Conservation (phyloP, 75 land plant species). For the Selaginella moellendorffii region DNA sequence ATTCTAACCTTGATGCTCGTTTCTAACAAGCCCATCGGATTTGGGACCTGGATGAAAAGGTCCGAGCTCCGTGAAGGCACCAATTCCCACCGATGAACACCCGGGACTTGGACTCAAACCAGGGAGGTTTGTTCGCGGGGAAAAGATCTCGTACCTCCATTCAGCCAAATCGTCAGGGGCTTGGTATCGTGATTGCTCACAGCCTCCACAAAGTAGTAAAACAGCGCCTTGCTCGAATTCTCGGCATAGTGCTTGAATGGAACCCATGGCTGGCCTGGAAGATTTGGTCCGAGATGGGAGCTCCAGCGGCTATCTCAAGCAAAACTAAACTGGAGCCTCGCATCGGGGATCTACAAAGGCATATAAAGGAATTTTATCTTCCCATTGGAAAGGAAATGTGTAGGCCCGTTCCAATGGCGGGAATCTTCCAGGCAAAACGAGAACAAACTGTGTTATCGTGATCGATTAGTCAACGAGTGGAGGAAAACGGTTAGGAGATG, state of each 20-base stretch:
- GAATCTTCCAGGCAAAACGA: too few species aligned
- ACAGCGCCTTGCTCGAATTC: slow-evolving; percentile 18
- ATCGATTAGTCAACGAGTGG: too few species aligned
- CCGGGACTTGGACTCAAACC: too few species aligned
- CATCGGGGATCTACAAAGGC: too few species aligned
- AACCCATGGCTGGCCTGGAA: slow-evolving; percentile 32
- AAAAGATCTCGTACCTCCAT: slow-evolving; percentile 33
- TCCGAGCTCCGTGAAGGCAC: slow-evolving; percentile 31
- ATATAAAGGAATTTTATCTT: too few species aligned
- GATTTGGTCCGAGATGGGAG: slow-evolving; percentile 13
- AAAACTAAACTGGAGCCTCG: too few species aligned
- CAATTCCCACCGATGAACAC: slow-evolving; percentile 35
- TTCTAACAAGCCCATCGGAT: slow-evolving; percentile 10
- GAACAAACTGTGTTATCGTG: too few species aligned
- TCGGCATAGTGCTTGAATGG: slow-evolving; percentile 30
- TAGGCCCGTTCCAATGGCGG: too few species aligned
- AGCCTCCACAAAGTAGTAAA: slow-evolving; percentile 37
- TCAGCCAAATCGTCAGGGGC: slow-evolving; percentile 32
- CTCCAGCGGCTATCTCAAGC: too few species aligned
- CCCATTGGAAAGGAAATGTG: too few species aligned
- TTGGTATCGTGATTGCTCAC: slow-evolving; percentile 17
- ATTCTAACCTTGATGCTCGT: slow-evolving; percentile 13
- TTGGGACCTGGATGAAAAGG: slow-evolving; percentile 17
- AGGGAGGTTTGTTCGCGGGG: neutral
- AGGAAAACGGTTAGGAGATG: too few species aligned